A percentile compares a stretch with the other conserved stretches of the same genome.
Conservation (phyloP, 2,329 filamentous ascomycete genomes). For the Aspergillus glaucus region DNA sequence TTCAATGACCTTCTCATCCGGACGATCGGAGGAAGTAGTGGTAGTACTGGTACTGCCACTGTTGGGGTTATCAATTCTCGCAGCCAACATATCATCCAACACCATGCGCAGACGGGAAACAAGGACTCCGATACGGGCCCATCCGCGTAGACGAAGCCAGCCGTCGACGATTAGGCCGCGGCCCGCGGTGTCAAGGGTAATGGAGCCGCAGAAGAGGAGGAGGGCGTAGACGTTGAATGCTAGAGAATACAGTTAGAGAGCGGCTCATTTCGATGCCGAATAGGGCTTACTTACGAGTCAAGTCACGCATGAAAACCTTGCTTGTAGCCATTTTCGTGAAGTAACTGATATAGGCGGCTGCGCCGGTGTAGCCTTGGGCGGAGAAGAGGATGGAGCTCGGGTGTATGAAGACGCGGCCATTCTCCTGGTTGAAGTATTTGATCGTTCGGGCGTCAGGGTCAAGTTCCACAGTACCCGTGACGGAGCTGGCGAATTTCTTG, state of each 20-base stretch:
- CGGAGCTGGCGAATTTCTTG: conserved; percentile 84
- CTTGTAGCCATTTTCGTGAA: conserved; percentile 87
- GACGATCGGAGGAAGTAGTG: conserved; percentile 18
- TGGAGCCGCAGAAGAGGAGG: conserved; percentile 78
- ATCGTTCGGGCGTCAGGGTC: conserved; percentile 90
- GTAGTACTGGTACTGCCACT: conserved; percentile 39
- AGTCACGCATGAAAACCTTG: conserved; percentile 85
- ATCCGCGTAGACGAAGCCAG: conserved; percentile 79
- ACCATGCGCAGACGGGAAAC: conserved; percentile 76
- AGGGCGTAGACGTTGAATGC: conserved; percentile 83
- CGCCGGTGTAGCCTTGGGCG: conserved; percentile 67
- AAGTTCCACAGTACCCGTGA: conserved; percentile 83
- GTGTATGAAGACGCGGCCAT: conserved; percentile 85
- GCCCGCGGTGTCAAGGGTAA: conserved; percentile 80
- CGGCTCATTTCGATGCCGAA: background rate
- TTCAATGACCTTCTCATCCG: conserved; percentile 54
- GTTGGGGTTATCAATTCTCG: conserved; percentile 70
- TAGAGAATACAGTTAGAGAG: conserved; percentile 4
- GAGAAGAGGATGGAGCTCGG: conserved; percentile 82
- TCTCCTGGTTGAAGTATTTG: conserved; percentile 84
- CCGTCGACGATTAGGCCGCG: conserved; percentile 84
- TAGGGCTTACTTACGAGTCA: conserved; percentile 63
- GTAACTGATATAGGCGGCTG: conserved; percentile 75
- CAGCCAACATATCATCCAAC: conserved; percentile 76
- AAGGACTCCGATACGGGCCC: conserved; percentile 90